Evolutionary conservation across 2,329 filamentous ascomycete genomes (phyloP), one percentile per base, ranked within the genome.

Genomic region (Aureobasidium sp.): DNA sequence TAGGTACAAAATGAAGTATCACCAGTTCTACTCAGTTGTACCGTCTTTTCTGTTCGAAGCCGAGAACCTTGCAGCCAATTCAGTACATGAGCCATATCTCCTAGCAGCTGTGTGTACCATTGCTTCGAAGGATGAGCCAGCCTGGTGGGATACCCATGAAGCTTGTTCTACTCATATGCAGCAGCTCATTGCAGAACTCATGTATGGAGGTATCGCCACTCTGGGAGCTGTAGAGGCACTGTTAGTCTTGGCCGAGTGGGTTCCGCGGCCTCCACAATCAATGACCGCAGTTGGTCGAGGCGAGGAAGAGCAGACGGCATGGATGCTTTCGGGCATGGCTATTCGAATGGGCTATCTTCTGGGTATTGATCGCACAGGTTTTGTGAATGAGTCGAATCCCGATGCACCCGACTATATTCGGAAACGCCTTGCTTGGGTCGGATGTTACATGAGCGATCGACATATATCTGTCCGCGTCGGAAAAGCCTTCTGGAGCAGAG

Each of bases 191-290:
- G 69, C 67, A 1, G 68, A 66, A 43, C 64, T 73, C 2, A 69
- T 71, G 2, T 71, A 71, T 62, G 67, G 65, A 51, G 71, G 70
- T n/a, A 60, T 64, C n/a, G 71, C 67, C 24, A 65, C 66, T 10
- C 68, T 73, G 13, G 71, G 71, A 56, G 70, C 71, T 17, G 71
- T 73, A 5, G 71, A 73, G 65, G 70, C 70, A 1, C 69, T 72
- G 65, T 66, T 73, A 24, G 71, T 73, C 5, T 59, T 73, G 27
- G 70, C 70, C 2, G 71, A 73, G 32, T 73, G 71, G 71, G 68
- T 71, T 6, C 71, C 71, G 6, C 64, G 70, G 41, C 59, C 67
- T 32, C 66, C 69, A n/a, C 67, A 70, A 47, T 67, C 66, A 1
- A 67, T 67, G 13, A 64, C 70, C 15, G 64, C 69, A 7, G 68